phyloP scores from a whole-genome alignment of 192 early-diverging fungal genomes.

The Coemansia sp. region DNA sequence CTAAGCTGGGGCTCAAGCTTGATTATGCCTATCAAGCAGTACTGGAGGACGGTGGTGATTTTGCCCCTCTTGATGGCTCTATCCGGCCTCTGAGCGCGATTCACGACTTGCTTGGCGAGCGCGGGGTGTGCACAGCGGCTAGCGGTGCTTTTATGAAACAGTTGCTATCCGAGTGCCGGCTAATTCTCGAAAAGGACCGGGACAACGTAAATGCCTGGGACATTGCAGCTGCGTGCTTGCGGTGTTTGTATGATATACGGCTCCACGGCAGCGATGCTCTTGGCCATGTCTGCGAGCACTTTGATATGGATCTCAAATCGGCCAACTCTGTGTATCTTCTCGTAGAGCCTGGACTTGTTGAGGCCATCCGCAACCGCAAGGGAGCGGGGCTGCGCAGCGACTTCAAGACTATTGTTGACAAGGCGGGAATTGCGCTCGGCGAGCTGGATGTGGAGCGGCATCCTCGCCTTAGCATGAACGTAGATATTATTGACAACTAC shows the following conservation, averaged over 20 bases:
- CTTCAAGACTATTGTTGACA: slow-evolving; percentile 36
- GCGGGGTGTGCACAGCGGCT: slow-evolving; percentile 34
- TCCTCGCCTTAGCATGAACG: slow-evolving; percentile 34
- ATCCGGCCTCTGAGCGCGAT: slow-evolving; percentile 4
- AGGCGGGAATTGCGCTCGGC: slow-evolving; percentile 11
- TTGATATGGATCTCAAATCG: slow-evolving; percentile 29
- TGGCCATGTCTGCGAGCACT: slow-evolving; percentile 15
- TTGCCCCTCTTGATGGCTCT: neutral
- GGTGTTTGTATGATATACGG: slow-evolving; percentile 41
- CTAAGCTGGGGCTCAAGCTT: neutral
- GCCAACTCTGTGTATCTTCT: slow-evolving; percentile 29
- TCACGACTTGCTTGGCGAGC: slow-evolving; percentile 36
- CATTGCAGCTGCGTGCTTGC: slow-evolving; percentile 17
- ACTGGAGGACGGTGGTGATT: neutral
- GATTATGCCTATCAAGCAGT: neutral
- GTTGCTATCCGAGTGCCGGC: slow-evolving; percentile 8
- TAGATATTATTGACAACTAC: slow-evolving; percentile 38
- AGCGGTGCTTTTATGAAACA: slow-evolving; percentile 30
- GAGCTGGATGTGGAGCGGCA: slow-evolving; percentile 23
- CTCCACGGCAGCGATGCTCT: slow-evolving; percentile 17
- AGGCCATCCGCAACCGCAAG: slow-evolving; percentile 22
- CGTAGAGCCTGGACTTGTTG: slow-evolving; percentile 29
- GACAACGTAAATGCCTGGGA: slow-evolving; percentile 9
- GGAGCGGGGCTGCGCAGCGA: slow-evolving; percentile 39
- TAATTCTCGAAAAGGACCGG: neutral